Conservation (phyloP, 1,139 yeast genomes). For the Scheffersomyces illinoinensis region DNA sequence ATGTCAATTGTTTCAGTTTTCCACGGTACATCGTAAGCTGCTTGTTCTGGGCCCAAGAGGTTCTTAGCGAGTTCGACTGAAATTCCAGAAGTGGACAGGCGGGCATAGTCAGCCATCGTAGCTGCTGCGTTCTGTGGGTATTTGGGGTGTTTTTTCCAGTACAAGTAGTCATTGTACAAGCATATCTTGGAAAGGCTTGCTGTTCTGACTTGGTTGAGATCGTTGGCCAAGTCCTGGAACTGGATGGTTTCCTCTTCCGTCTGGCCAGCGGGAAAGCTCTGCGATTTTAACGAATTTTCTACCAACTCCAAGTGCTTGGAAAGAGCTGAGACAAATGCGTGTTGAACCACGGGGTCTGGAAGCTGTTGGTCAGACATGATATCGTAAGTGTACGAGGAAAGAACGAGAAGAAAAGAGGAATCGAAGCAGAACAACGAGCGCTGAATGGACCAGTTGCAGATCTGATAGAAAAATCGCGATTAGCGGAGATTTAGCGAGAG, state of each 20-base stretch:
- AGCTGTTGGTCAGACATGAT: not conserved
- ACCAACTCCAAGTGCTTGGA: constrained; percentile 12
- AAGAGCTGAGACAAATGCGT: constrained; percentile 22
- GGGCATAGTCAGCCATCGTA: not conserved
- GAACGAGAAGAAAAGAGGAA: not conserved
- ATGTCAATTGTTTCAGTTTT: constrained; percentile 10
- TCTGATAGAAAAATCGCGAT: not conserved
- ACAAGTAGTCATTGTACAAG: constrained; percentile 1
- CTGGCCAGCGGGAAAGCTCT: not conserved
- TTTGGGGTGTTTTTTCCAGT: not conserved
- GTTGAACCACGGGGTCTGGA: constrained; percentile 9
- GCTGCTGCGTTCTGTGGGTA: not conserved
- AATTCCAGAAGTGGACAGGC: not conserved
- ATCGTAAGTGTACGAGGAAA: not conserved
- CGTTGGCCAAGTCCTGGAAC: constrained; percentile 6
- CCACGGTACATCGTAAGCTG: constrained; percentile 7
- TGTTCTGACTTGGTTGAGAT: constrained; percentile 5
- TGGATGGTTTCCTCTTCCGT: constrained; percentile 2
- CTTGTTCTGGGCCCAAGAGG: constrained; percentile 17
- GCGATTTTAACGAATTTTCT: not conserved
- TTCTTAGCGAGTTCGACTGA: not conserved
- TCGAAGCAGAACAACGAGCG: not conserved
- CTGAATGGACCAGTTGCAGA: not conserved
- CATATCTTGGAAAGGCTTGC: constrained; percentile 5
- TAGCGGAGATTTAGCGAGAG: not conserved